Base-by-base conservation (phyloP, 2,329 filamentous ascomycete species). In the Aspergillus nomiae region DNA sequence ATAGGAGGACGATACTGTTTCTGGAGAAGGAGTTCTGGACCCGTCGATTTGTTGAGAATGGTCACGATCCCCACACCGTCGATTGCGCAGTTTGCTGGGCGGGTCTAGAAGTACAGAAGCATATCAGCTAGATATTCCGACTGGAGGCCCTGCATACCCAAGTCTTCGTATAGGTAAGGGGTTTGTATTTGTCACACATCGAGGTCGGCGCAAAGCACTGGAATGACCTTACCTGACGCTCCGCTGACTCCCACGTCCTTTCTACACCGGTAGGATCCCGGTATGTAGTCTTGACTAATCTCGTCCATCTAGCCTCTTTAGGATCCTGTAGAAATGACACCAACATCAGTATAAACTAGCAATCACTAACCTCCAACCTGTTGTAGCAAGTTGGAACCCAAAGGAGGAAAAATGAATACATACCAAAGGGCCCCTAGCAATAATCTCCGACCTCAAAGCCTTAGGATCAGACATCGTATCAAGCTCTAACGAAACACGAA, bases 1-100 rank as follows among this genome's bases (percentile, higher is more conserved):
- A 87, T 82, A 0, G 86, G 86, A 0, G 87, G 86, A 4, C 87
- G 82, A 72, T 87, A 89, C 69, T 89, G 84, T 63, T 87, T 81
- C 64, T 87, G 83, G 56, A 88, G 80, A 56, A 88, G 79, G 46
- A 82, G 64, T 67, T 81, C 75, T 34, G 79, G 74, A 14, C 86
- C 85, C 41, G 80, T 82, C 1, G 82, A 74, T 4, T 87, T 84
- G 32, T 81, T 81, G 36, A 86, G 78, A 59, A 87, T 87, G 30
- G 86, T 85, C 19, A 89, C 85, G 32, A 86, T 86, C 60, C 87
- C 87, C 10, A 88, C 82, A 55, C 85, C 86, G 50, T 84, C 82
- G 46, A 83, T 81, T 14, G 81, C 81, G 48, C 84, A 83, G 26
- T 83, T 86, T 64, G 84, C 83, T 34, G 80, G 80, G 10, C 80